Evolutionary conservation across 768 basidiomycete species (phyloP).

Genomic region (Russula sp.): DNA sequence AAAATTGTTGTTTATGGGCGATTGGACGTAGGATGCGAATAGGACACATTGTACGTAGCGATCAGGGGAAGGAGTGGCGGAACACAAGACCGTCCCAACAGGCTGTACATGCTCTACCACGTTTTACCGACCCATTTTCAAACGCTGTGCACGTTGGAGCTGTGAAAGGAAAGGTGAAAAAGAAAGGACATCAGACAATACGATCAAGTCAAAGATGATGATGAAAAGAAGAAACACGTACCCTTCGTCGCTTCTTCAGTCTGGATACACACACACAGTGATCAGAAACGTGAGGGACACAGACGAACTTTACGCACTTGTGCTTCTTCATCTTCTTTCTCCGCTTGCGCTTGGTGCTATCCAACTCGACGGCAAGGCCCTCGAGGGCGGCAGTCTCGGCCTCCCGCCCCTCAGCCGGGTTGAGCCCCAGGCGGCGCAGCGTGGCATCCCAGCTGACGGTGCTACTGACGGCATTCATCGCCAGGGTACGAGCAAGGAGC

Average conservation of each 20-base stretch:
- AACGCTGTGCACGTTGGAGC: conserved; percentile 21
- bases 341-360: conserved; percentile 79
- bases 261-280: conserved; percentile 33
- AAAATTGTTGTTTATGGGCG: neutral
- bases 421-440: conserved; percentile 58
- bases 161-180: neutral
- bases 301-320: conserved; percentile 53
- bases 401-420: conserved; percentile 44
- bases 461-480: conserved; percentile 57
- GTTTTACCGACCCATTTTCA: conserved; percentile 22
- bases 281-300: conserved; percentile 10
- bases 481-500: conserved; percentile 68
- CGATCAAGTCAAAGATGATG: too few relatives aligned
- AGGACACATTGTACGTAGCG: neutral
- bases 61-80: neutral
- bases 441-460: conserved; percentile 64
- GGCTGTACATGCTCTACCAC: neutral
- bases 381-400: conserved; percentile 48
- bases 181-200: neutral
- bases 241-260: conserved; percentile 87
- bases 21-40: neutral
- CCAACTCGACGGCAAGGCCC: conserved; percentile 63
- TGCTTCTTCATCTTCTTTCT: conserved; percentile 97
- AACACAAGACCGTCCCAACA: neutral
- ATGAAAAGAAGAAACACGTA: conserved; percentile 33